phyloP scores from a whole-genome alignment of 1,284 basidiomycete species.

The Pholiota adiposa region DNA sequence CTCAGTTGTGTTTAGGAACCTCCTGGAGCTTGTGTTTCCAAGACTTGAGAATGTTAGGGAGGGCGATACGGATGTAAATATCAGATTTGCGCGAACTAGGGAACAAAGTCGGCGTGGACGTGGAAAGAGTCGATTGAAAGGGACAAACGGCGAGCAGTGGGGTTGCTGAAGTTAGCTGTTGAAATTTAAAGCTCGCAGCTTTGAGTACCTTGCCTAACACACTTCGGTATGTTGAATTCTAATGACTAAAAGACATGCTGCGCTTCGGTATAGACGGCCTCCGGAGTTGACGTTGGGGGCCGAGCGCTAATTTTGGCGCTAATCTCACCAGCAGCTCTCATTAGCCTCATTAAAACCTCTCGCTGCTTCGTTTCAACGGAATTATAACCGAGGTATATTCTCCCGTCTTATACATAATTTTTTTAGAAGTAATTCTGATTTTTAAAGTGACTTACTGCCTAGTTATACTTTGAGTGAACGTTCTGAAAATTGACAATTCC shows the following conservation, averaged over 20 bases:
- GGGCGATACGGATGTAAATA: constrained; percentile 18
- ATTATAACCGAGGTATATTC: no score
- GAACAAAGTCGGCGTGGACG: constrained; percentile 16
- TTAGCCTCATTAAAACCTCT: neutral
- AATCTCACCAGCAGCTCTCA: neutral
- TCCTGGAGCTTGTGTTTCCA: constrained; percentile 18
- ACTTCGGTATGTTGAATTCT: neutral
- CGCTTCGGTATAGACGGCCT: no score
- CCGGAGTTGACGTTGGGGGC: no score
- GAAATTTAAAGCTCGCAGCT: no score
- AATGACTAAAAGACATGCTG: no score
- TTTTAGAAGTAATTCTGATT: no score
- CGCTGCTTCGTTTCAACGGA: no score
- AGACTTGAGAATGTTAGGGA: constrained; percentile 24
- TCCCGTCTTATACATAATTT: no score
- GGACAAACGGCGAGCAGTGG: constrained; percentile 8
- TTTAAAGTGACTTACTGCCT: no score
- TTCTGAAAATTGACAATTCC: no score
- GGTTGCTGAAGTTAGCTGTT: neutral
- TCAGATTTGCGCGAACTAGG: constrained; percentile 10
- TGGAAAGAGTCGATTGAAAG: constrained; percentile 22
- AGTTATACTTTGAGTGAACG: no score
- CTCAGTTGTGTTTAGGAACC: constrained; percentile 16
- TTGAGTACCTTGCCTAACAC: no score
- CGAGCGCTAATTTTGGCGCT: neutral